Base-by-base conservation (phyloP, 371 early-diverging fungal genomes). In the Chytridium lagenaria region DNA sequence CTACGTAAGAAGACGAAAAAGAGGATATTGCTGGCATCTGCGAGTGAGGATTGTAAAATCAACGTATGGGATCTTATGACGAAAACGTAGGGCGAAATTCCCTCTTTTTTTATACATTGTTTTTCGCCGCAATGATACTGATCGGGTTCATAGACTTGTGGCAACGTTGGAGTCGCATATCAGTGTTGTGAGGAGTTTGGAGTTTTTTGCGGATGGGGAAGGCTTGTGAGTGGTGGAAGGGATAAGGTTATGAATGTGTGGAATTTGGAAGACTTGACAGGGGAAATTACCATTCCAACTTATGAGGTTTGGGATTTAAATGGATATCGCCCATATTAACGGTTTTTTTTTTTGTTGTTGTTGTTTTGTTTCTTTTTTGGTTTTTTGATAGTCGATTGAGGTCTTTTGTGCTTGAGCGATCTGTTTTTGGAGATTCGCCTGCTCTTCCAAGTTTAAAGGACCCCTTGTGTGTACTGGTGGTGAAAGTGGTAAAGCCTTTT, bases 181-280 rank as follows among this genome's bases (percentile, higher is more conserved):
- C 38, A 94, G 95, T 77, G 94, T 94, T 5, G 92, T 98, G 67
- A 92, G 95, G 71, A 94, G 94, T 26, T 86, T 98, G 26, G 92
- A 90, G 50, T 92, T 97, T 68, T 87, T 92, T 0, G 75, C 80
- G 22, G 90, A 92, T 55, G 95, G 94, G 23, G 75, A 85, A 57
- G 85, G 40, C 84, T 99, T 79, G 84, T 98, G 23, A 92, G 92
- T 36, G 96, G 94, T 36, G 95, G 93, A 1, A 92, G 99, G 72
- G 99, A 99, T 78, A 92, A 93, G 74, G 93, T 98, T 15, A 90
- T 96, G 10, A 94, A 92, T 77, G 86, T 98, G 0, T 99, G 98
- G 98, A 91, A 93, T 67, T 81, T 96, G 80, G 81, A 86, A 38
- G 37, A 61, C 7, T 36, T 61, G 10, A 84, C 85, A 1, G 85